Evolutionary conservation across 805 yeast genomes (phyloP), one percentile per base, ranked within the genome.

Genomic region (Brettanomyces nanus): DNA sequence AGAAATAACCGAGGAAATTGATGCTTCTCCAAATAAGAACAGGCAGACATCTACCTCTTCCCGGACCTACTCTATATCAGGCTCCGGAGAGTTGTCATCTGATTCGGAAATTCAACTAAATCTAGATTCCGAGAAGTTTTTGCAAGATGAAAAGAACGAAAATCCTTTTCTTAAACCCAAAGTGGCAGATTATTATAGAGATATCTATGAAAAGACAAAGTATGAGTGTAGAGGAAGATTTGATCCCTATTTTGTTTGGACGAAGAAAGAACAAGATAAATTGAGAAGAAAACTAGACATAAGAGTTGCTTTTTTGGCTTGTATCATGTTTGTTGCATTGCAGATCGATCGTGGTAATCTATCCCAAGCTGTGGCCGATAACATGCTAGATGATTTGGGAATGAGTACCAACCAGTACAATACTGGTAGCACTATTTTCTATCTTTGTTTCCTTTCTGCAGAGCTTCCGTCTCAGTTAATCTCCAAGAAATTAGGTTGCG

Each of bases 391-490:
- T 1, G 82, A 78, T 44, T 59, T 77, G 40, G 51, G 61, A 1
- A 47, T 79, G 48, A 67, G 69, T n/a, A 75, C 80, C n/a, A 60
- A 71, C 46, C 73, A 79, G 41, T 77, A 68, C 53, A 80, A 80
- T 53, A 51, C 64, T 28, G 86, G 83, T 19, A 70, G 64, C 43
- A 75, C 80, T 4, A 63, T 79, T 30, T 70, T 70, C 46, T 61
- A 66, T 43, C 61, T 75, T 5, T 62, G 71, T 33, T 79, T 79
- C 48, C 53, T 78, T 36, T 47, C 59, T 18, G 72, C 80, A 14
- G 85, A 79, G 52, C 53, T 79, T 9, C 85, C 85, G 0, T 75
- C 83, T 3, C 84, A 79, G 51, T 61, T 79, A 45, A 62, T 79
- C 26, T 71, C 81, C n/a, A 78, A 80, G 53, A 66, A 63, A 37